Evolutionary conservation across 1,139 yeast genomes (phyloP).

Genomic region (Protomyces gravidus): DNA sequence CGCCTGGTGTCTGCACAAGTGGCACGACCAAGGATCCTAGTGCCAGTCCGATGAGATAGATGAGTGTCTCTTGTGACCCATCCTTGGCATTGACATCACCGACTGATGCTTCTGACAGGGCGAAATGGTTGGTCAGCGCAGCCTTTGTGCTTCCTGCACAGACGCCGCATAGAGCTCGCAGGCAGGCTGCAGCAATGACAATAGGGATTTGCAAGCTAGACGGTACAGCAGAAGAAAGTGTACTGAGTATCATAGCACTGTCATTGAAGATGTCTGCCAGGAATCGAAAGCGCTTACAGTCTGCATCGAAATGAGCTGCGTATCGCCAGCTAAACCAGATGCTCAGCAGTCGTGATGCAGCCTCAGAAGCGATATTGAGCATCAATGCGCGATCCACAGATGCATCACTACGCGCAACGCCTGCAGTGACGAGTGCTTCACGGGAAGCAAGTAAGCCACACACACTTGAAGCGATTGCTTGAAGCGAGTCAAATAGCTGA

Average conservation of each 20-base stretch:
- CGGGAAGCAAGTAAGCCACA: constrained; percentile 43
- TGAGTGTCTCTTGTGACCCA: constrained; percentile 44
- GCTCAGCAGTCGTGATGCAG: constrained; percentile 44
- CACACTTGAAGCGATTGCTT: constrained; percentile 43
- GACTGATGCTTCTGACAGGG: constrained; percentile 36
- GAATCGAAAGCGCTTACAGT: constrained; percentile 43
- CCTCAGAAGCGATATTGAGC: constrained; percentile 42
- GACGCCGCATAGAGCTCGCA: constrained; percentile 43
- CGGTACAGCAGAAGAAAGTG: constrained; percentile 41
- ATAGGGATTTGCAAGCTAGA: constrained; percentile 35
- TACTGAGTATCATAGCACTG: constrained; percentile 42
- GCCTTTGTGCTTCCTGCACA: constrained; percentile 45
- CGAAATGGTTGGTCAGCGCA: constrained; percentile 44
- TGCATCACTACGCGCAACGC: constrained; percentile 44
- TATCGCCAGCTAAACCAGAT: constrained; percentile 43
- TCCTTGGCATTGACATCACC: constrained; percentile 44
- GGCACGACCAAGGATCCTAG: constrained; percentile 41
- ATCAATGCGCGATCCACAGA: constrained; percentile 43
- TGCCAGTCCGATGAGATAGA: constrained; percentile 43
- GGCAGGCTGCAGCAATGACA: constrained; percentile 39
- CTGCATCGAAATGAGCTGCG: constrained; percentile 43
- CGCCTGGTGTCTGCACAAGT: constrained; percentile 27
- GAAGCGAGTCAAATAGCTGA: constrained; percentile 43
- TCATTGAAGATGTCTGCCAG: constrained; percentile 44
- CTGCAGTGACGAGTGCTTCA: constrained; percentile 40